A percentile compares a stretch with the other conserved stretches of the same genome.
Evolutionary conservation across 495 filamentous ascomycete species (phyloP).

Genomic region (Bacidia rubella): DNA sequence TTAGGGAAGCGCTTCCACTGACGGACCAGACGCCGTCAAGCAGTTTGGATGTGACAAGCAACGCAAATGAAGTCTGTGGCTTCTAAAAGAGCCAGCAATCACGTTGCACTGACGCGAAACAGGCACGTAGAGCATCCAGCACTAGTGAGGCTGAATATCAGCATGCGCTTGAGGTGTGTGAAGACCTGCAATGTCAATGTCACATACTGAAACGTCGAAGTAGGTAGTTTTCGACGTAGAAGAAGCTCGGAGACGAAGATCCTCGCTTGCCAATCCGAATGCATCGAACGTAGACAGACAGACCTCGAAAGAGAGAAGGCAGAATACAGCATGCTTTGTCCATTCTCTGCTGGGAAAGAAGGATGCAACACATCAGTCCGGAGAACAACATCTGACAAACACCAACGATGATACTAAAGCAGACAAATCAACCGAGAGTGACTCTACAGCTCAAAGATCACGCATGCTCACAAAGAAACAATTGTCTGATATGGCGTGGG

Average conservation of each 20-base stretch:
- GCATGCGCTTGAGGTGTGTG: constrained; percentile 35
- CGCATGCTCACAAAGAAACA: constrained; percentile 80
- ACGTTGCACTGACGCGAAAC: too few species aligned
- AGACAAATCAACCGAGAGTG: constrained; percentile 17
- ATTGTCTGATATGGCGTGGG: constrained; percentile 89
- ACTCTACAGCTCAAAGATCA: constrained; percentile 34
- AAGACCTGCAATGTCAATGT: background rate
- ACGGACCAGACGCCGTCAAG: too few species aligned
- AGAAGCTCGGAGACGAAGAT: constrained; percentile 67
- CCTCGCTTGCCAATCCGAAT: constrained; percentile 60
- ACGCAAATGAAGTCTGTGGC: too few species aligned
- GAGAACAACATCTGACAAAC: constrained; percentile 10
- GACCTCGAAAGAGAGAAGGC: constrained; percentile 26
- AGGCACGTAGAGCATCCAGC: constrained; percentile 23
- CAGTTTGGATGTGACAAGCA: too few species aligned
- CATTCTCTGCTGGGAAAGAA: constrained; percentile 61
- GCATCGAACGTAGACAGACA: constrained; percentile 28
- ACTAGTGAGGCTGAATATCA: constrained; percentile 31
- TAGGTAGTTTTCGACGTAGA: constrained; percentile 65
- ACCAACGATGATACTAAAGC: constrained; percentile 26
- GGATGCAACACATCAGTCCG: constrained; percentile 13
- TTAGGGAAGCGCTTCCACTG: too few species aligned
- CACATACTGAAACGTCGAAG: constrained; percentile 11
- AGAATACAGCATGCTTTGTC: constrained; percentile 64
- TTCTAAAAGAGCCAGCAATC: too few species aligned